Evolutionary conservation across 2,329 filamentous ascomycete species (phyloP).

Genomic region (Ceratocystis ficicola): DNA sequence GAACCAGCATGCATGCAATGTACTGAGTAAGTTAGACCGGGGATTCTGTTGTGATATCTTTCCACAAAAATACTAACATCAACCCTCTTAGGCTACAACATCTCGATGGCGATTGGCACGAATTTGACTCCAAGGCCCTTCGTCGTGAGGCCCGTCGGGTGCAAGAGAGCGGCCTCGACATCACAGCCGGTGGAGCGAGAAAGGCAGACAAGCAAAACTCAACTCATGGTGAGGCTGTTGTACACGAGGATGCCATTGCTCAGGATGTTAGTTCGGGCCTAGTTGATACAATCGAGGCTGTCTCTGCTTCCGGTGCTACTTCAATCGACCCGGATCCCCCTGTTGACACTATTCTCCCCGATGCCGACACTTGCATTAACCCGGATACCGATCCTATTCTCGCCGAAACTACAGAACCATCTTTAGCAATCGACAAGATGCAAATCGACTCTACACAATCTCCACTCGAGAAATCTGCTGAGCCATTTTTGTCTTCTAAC

Average conservation of each 20-base stretch:
- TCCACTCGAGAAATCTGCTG: not conserved
- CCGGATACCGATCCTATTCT: not conserved
- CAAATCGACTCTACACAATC: constrained; percentile 23
- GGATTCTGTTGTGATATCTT: not conserved
- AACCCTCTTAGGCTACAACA: constrained; percentile 49
- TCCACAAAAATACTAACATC: constrained; percentile 27
- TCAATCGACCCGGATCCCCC: not conserved
- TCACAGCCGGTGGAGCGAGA: constrained; percentile 24
- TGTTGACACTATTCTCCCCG: not conserved
- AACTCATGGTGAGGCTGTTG: not conserved
- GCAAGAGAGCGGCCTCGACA: constrained; percentile 28
- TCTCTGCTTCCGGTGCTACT: not conserved
- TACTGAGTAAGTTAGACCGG: constrained; percentile 52
- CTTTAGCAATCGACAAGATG: constrained; percentile 19
- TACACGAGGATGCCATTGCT: too few species aligned
- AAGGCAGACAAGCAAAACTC: not conserved
- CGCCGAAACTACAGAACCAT: not conserved
- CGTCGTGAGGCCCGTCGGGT: constrained; percentile 74
- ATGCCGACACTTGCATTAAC: not conserved
- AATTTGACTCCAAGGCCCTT: constrained; percentile 92
- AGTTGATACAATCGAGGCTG: not conserved
- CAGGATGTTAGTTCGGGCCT: not conserved
- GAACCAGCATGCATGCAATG: constrained; percentile 66
- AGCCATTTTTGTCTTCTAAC: not conserved
- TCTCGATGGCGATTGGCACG: constrained; percentile 92